phyloP scores from a whole-genome alignment of 2,329 filamentous ascomycete genomes.

The Neoscytalidium dimidiatum region DNA sequence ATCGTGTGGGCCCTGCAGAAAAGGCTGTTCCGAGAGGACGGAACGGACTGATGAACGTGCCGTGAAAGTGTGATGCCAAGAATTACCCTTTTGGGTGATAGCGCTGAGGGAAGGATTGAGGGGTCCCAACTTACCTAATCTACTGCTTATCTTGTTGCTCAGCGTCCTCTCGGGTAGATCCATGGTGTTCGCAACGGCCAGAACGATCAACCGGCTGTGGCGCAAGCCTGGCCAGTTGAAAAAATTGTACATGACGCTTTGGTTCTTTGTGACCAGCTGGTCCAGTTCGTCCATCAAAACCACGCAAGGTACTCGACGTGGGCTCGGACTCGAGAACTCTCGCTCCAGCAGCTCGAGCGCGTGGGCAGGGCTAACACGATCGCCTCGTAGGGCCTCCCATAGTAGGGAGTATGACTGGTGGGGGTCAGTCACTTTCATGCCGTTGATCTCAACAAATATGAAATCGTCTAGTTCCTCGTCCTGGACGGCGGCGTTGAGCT shows the following conservation, averaged over 20 bases:
- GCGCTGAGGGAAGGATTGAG: slow-evolving; percentile 22
- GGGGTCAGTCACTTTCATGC: slow-evolving; percentile 98
- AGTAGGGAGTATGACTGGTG: slow-evolving; percentile 93
- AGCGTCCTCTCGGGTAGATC: slow-evolving; percentile 93
- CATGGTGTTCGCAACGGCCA: slow-evolving; percentile 99
- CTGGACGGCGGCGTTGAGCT: slow-evolving; percentile 82
- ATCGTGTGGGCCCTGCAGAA: not conserved
- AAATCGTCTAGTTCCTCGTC: slow-evolving; percentile 96
- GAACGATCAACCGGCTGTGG: slow-evolving; percentile 89
- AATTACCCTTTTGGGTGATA: not conserved
- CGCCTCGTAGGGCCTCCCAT: slow-evolving; percentile 93
- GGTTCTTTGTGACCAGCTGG: slow-evolving; percentile 95
- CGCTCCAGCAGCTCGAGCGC: slow-evolving; percentile 87
- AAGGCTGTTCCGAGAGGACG: not conserved
- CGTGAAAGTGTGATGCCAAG: not conserved
- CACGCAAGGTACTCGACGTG: slow-evolving; percentile 88
- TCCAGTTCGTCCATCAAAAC: slow-evolving; percentile 98
- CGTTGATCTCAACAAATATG: slow-evolving; percentile 99
- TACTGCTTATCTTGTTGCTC: slow-evolving; percentile 97
- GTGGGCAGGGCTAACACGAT: slow-evolving; percentile 88
- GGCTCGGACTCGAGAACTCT: slow-evolving; percentile 90
- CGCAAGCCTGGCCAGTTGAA: slow-evolving; percentile 97
- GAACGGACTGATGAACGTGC: not conserved
- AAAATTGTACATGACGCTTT: slow-evolving; percentile 99
- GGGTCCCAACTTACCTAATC: slow-evolving; percentile 46